These are phyloP conservation scores for Trichodelitschia bisporula DNA, from an alignment of 495 filamentous ascomycete species.

Conservation along the genomic window DNA sequence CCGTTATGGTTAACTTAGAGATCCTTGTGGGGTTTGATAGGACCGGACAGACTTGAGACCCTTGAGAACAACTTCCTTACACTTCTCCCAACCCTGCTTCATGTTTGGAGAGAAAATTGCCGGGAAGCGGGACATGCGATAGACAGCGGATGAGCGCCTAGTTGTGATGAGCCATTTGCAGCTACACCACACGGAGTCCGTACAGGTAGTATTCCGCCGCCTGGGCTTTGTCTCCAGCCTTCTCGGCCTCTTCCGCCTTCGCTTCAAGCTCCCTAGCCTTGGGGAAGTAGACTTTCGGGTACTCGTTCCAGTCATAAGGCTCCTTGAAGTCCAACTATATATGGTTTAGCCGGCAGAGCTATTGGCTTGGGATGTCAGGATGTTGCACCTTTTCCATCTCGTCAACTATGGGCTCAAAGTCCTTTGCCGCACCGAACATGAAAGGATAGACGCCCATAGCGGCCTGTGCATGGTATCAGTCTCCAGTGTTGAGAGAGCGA, in stretches of 20 bases:
- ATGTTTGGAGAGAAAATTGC: slow-evolving; percentile 28
- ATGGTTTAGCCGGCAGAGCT: too few relatives aligned
- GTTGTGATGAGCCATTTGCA: neutral
- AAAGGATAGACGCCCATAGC: slow-evolving; percentile 49
- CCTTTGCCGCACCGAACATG: slow-evolving; percentile 42
- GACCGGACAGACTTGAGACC: slow-evolving; percentile 27
- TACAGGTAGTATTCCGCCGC: slow-evolving; percentile 37
- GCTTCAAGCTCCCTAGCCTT: slow-evolving; percentile 27
- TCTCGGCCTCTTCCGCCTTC: slow-evolving; percentile 22
- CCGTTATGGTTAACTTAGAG: too few relatives aligned
- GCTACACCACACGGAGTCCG: neutral
- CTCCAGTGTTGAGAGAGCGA: neutral
- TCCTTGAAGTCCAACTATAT: slow-evolving; percentile 32
- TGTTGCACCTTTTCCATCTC: slow-evolving; percentile 29
- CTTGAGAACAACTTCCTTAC: slow-evolving; percentile 39
- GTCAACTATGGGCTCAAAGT: slow-evolving; percentile 50
- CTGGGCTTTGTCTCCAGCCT: slow-evolving; percentile 18
- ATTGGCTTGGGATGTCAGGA: neutral
- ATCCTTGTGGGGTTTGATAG: too few relatives aligned
- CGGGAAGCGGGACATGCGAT: slow-evolving; percentile 54
- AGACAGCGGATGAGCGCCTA: slow-evolving; percentile 38
- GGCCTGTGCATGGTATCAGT: slow-evolving; percentile 18
- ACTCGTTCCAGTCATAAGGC: slow-evolving; percentile 31
- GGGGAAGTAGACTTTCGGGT: slow-evolving; percentile 36
- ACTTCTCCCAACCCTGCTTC: slow-evolving; percentile 35